Base-by-base conservation (phyloP, 2,329 filamentous ascomycete genomes). In the Sporothrix sp. region DNA sequence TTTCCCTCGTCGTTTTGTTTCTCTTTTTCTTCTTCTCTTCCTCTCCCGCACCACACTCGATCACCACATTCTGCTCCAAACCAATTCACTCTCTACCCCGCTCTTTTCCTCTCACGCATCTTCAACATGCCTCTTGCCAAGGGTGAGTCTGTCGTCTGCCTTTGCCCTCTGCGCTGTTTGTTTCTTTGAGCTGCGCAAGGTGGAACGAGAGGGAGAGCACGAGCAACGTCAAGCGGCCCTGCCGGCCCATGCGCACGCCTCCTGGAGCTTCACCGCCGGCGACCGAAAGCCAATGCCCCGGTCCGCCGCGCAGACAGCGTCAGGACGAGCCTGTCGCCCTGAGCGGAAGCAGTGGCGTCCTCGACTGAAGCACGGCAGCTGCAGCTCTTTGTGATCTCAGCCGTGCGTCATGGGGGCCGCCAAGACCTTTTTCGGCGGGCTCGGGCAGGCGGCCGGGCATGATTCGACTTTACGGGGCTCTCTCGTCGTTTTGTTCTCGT, bases 101-200 rank as follows among this genome's bases (percentile, higher is more conserved):
- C 65, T 38, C 20, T 27, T 14, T 28, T 27, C 40, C 21, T 33
- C 33, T 23, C 44, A 16, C 27, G 33, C 51, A 33, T 43, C 62
- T 57, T 30, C 45, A 37, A 16, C 25, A 72, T 72, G 65, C 60
- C 58, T 63, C 68, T 65, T 63, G 62, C 65, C 62, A 62, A 66
- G 55, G 71, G 71, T 74, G 71, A n/a, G 43, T 45, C 25, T 16
- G 21, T 44, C 20, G 32, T 14, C 28, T 33, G 21, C 21, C 23
- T 40, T 20, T 25, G 14, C 7, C 13, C 10, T 46, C 43, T 27
- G 20, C 4, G 8, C 18, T 35, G 30, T 37, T 37, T 33, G 13
- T 23, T 18, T 16, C 8, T 4, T n/a, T n/a, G 30, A 37, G 32
- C 32, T 37, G 25, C 44, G 32, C 25, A 28, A 16, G 13, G 16